Evolutionary conservation across 2,329 filamentous ascomycete genomes (phyloP).

Genomic region (Zymoseptoria tritici): DNA sequence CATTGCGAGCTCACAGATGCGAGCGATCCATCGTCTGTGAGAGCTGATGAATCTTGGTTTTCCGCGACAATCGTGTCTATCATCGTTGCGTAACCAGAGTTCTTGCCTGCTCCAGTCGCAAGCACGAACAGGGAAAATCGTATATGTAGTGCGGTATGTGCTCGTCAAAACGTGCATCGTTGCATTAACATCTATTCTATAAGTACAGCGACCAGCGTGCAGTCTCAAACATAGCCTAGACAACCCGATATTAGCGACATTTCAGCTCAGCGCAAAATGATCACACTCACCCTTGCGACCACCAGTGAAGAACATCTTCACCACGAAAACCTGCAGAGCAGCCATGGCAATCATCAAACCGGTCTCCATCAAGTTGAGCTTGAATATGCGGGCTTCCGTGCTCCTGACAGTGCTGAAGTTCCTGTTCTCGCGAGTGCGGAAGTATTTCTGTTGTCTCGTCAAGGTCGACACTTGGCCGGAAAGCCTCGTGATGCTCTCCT

Average conservation of each 20-base stretch:
- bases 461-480: constrained; percentile 90
- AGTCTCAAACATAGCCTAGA: constrained; percentile 18
- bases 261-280: neutral
- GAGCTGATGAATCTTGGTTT: too few relatives aligned
- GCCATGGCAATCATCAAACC: constrained; percentile 92
- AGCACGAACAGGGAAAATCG: too few relatives aligned
- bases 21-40: too few relatives aligned
- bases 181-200: neutral
- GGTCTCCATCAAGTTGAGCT: constrained; percentile 91
- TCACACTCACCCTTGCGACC: constrained; percentile 51
- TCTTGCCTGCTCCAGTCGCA: too few relatives aligned
- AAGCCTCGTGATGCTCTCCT: constrained; percentile 93
- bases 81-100: too few relatives aligned
- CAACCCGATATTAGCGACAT: neutral
- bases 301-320: constrained; percentile 97
- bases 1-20: too few relatives aligned
- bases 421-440: constrained; percentile 95
- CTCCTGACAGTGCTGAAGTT: constrained; percentile 98
- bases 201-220: constrained; percentile 8
- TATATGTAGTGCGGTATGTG: too few relatives aligned
- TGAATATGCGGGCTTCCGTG: constrained; percentile 92
- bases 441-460: constrained; percentile 97
- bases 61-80: too few relatives aligned
- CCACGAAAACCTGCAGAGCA: constrained; percentile 90
- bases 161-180: neutral